Base-by-base conservation (phyloP, 129 eudicot genomes). In the Escallonia herrerae region DNA sequence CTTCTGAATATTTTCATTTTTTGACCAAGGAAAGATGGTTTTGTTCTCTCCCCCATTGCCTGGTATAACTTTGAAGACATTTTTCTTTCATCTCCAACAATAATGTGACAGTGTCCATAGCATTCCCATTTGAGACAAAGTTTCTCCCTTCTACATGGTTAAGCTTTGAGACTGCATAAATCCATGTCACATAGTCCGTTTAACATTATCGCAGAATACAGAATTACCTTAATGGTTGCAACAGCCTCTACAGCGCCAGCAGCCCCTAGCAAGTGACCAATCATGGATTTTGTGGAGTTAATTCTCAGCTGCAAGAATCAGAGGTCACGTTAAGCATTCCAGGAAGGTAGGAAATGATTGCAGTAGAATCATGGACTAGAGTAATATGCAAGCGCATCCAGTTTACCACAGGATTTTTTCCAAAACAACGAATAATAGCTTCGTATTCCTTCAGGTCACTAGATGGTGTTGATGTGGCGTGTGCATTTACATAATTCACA, bases 351-450 rank as follows among this genome's bases (percentile, higher is more conserved):
- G 7, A 49, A 49, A n/a, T 49, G 12, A 49, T 7, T 49, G 54
- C 54, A 11, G 33, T 22, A 22, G 33, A 22, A 22, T 22, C 33
- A 22, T 22, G 12, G 54, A 3, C 12, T 6, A 6, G 12, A 7
- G 12, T 7, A 49, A 5, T 49, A 2, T 11, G 54, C 12, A 2
- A 4, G 3, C 4, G 54, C 54, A 49, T 49, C 54, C 65, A 75
- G 1, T 55, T 63, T 48, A 91, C 97, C 90, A 85, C 96, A 43
- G 81, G 77, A 46, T 91, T 91, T 56, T 85, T 77, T 67, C 97
- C 96, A 71, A 91, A 91, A 85, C 97, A 91, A 60, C 76, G 88
- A 69, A 87, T 71, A 63, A 91, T 80, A 53, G 97, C 96, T 60
- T 81, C 82, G 69, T 85, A 91, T 64, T 91, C 97, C 68, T 87